Conservation (phyloP, 2,329 filamentous ascomycete species). For the Chaetomium olivaceum region DNA sequence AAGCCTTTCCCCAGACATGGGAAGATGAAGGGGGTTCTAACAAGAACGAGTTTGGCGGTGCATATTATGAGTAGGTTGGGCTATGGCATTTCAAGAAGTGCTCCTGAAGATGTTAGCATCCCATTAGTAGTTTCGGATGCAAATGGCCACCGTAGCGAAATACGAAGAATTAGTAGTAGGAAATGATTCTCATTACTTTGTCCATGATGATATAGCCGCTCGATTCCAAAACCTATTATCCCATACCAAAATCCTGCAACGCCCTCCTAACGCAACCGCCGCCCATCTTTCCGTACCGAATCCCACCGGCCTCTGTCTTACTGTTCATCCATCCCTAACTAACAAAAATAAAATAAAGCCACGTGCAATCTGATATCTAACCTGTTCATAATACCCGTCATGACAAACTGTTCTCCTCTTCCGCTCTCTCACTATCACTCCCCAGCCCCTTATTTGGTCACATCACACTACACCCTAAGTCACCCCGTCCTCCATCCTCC, state of each 20-base stretch:
- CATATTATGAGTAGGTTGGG: constrained; percentile 3
- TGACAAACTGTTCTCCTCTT: neutral
- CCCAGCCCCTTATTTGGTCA: neutral
- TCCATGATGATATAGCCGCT: neutral
- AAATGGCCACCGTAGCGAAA: neutral
- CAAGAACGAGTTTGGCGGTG: neutral
- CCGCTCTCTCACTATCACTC: neutral
- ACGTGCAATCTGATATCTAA: neutral
- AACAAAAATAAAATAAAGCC: neutral
- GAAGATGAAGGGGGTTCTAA: constrained; percentile 29
- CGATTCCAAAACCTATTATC: neutral
- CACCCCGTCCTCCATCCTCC: neutral
- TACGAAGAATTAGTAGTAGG: neutral
- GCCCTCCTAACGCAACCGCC: neutral
- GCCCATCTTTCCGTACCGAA: neutral
- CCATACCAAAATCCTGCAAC: neutral
- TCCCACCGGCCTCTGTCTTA: neutral
- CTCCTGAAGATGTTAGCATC: neutral
- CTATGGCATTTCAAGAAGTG: neutral
- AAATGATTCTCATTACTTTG: neutral
- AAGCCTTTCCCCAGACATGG: constrained; percentile 23
- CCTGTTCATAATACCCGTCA: constrained; percentile 30
- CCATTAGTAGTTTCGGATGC: neutral
- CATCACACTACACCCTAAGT: neutral
- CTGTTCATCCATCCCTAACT: neutral